A percentile compares a stretch with the other conserved stretches of the same genome.
These are phyloP conservation scores for Lantana camara DNA, from an alignment of 257 asterid species.

Conservation along the genomic window DNA sequence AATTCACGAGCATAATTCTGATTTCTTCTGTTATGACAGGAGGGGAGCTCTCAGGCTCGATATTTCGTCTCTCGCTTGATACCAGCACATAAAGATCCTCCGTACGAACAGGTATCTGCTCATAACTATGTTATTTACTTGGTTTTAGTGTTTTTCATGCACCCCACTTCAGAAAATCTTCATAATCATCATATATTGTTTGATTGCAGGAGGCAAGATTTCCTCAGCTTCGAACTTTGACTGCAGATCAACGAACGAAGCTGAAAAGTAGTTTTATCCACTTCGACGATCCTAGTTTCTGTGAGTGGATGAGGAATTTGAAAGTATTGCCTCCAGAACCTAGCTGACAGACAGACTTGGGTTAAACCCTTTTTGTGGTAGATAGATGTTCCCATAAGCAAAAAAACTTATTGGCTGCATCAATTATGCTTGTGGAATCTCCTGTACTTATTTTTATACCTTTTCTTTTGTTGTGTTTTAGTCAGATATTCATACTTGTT, in stretches of 20 bases:
- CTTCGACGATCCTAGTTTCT: constrained; percentile 95
- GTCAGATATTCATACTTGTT: not conserved
- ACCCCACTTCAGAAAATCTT: not conserved
- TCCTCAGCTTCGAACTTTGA: constrained; percentile 88
- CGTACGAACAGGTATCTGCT: constrained; percentile 81
- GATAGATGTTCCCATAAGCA: not conserved
- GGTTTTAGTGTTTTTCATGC: not conserved
- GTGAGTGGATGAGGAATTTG: constrained; percentile 92
- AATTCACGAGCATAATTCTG: not conserved
- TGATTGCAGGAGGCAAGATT: constrained; percentile 85
- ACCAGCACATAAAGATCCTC: constrained; percentile 97
- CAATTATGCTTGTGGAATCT: not conserved
- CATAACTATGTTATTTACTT: constrained; percentile 5
- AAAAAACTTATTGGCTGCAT: not conserved
- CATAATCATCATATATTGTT: constrained; percentile 6
- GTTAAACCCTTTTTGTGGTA: not conserved
- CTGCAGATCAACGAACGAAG: constrained; percentile 72
- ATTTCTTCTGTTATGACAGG: constrained; percentile 56
- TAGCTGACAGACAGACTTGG: constrained; percentile 35
- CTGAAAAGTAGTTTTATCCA: constrained; percentile 87
- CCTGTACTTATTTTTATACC: not conserved
- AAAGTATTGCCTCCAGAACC: constrained; percentile 89
- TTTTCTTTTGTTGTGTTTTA: not conserved
- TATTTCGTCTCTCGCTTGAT: constrained; percentile 90
- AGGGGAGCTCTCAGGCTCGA: constrained; percentile 99